phyloP scores from a whole-genome alignment of 257 asterid genomes.

The Knoxia roxburghii region DNA sequence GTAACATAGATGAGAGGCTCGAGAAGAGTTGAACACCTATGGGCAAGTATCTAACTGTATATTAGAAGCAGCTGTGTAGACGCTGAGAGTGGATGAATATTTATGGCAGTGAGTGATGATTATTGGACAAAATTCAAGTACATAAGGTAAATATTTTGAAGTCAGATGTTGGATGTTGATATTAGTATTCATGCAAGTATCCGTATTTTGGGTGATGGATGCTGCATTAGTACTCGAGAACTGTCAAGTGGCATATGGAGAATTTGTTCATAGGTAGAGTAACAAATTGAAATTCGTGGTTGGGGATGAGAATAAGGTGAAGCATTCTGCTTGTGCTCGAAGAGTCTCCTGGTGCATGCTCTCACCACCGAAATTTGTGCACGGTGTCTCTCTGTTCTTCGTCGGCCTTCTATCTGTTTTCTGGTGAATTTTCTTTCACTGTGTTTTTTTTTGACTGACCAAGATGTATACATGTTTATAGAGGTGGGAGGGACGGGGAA shows the following conservation, averaged over 20 bases:
- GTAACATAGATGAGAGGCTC: constrained; percentile 38
- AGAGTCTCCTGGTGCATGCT: constrained; percentile 14
- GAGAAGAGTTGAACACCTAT: constrained; percentile 22
- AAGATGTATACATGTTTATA: constrained; percentile 36
- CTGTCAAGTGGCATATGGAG: constrained; percentile 18
- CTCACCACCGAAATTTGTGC: constrained; percentile 12
- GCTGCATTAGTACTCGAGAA: constrained; percentile 23
- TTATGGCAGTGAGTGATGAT: constrained; percentile 26
- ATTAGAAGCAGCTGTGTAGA: constrained; percentile 7
- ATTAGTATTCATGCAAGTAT: constrained; percentile 26
- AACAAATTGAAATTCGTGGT: constrained; percentile 20
- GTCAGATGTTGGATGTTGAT: constrained; percentile 26
- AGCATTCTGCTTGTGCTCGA: constrained; percentile 20
- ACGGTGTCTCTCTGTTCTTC: constrained; percentile 8
- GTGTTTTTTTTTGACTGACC: constrained; percentile 11
- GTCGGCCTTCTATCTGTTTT: constrained; percentile 4
- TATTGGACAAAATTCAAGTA: constrained; percentile 30
- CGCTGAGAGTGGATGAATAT: constrained; percentile 12
- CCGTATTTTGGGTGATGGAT: constrained; percentile 45
- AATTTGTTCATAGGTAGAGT: constrained; percentile 27
- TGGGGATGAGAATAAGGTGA: constrained; percentile 24
- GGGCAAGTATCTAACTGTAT: constrained; percentile 12
- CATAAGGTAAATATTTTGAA: constrained; percentile 27
- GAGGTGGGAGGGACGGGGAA: constrained; percentile 27
- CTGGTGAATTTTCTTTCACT: constrained; percentile 4